A percentile compares a stretch with the other conserved stretches of the same genome.
phyloP scores from a whole-genome alignment of 306 rosid genomes.

The Rosa chinensis region DNA sequence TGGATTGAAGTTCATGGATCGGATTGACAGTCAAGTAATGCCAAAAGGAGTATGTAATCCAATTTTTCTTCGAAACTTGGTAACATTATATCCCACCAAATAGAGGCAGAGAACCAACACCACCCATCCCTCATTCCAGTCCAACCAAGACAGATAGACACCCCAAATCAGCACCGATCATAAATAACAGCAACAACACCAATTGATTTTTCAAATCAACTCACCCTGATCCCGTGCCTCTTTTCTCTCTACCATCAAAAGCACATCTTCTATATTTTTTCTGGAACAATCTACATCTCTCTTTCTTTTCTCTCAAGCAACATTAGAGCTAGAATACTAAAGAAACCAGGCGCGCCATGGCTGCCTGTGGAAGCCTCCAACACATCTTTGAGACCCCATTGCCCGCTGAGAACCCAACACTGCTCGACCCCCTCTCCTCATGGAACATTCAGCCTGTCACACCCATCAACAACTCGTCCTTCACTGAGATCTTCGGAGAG shows the following conservation, averaged over 20 bases:
- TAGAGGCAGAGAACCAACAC: slow-evolving; percentile 32
- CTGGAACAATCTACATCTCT: not conserved
- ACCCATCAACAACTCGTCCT: slow-evolving; percentile 39
- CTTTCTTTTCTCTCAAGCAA: not conserved
- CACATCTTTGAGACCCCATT: slow-evolving; percentile 71
- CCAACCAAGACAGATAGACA: slow-evolving; percentile 13
- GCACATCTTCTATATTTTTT: not conserved
- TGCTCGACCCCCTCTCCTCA: slow-evolving; percentile 59
- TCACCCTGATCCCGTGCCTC: slow-evolving; percentile 51
- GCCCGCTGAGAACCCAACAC: slow-evolving; percentile 52
- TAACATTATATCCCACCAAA: slow-evolving; percentile 37
- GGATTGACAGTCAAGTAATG: not conserved
- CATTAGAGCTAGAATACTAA: slow-evolving; percentile 6
- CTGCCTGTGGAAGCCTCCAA: slow-evolving; percentile 67
- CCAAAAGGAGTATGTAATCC: not conserved
- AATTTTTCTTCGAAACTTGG: not conserved
- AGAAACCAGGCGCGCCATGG: slow-evolving; percentile 45
- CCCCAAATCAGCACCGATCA: slow-evolving; percentile 27
- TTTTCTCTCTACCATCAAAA: slow-evolving; percentile 32
- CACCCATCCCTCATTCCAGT: slow-evolving; percentile 34
- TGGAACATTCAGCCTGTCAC: slow-evolving; percentile 54
- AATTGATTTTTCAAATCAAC: slow-evolving; percentile 33
- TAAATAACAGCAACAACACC: slow-evolving; percentile 36
- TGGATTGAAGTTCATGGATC: not conserved
- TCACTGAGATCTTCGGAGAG: slow-evolving; percentile 82